These are phyloP conservation scores for Ganoderma boninense DNA, from an alignment of 1,284 basidiomycete species.

Conservation along the genomic window DNA sequence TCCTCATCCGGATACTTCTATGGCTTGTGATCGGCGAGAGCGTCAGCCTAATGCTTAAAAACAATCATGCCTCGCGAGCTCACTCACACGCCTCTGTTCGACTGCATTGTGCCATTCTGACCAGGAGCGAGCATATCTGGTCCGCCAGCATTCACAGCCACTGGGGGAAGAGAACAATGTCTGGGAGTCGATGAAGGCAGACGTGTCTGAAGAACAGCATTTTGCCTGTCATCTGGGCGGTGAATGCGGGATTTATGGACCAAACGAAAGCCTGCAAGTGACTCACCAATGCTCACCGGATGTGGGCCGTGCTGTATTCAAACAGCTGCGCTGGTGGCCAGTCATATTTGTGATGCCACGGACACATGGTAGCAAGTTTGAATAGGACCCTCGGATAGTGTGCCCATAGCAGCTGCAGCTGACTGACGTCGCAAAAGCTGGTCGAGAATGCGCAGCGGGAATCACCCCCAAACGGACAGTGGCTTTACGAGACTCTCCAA, in stretches of 20 bases:
- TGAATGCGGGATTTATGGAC: slow-evolving; percentile 15
- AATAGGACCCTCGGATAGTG: slow-evolving; percentile 15
- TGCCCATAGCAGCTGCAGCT: not conserved
- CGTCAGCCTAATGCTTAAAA: slow-evolving; percentile 9
- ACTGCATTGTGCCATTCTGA: slow-evolving; percentile 23
- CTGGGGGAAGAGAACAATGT: not conserved
- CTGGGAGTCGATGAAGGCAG: slow-evolving; percentile 1
- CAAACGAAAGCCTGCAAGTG: too few species aligned
- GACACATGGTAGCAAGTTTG: slow-evolving; percentile 29
- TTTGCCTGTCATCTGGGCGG: slow-evolving; percentile 16
- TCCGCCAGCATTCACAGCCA: not conserved
- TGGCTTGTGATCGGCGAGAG: slow-evolving; percentile 5
- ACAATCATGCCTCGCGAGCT: not conserved
- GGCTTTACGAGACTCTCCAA: not conserved
- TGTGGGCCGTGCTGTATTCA: slow-evolving; percentile 12
- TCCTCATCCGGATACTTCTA: slow-evolving; percentile 25
- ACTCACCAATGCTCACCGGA: not conserved
- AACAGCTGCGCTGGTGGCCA: slow-evolving; percentile 15
- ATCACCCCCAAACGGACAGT: slow-evolving; percentile 21
- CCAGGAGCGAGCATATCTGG: not conserved
- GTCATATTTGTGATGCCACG: slow-evolving; percentile 20
- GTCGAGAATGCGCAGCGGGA: not conserved
- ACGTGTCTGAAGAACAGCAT: not conserved
- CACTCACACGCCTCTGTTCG: slow-evolving; percentile 12
- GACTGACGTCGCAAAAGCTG: slow-evolving; percentile 14